These are phyloP conservation scores for Plasmodium chabaudi DNA, from an alignment of 169 alveolate genomes.

Conservation along the genomic window DNA sequence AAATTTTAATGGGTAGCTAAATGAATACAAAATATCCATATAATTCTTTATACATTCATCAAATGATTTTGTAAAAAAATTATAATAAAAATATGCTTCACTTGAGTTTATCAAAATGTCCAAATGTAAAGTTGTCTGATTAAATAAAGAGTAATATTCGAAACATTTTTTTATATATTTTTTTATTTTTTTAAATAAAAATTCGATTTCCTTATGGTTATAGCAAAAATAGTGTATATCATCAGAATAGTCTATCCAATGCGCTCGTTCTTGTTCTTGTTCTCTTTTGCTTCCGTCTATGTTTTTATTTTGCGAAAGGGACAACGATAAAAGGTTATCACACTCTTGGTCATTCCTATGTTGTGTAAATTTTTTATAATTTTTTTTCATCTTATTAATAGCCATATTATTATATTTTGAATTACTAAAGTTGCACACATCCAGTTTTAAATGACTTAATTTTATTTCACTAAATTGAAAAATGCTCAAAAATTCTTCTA, in stretches of 20 bases:
- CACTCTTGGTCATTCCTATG: slow-evolving; percentile 14
- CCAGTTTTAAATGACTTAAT: slow-evolving; percentile 14
- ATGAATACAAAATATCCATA: slow-evolving; percentile 21
- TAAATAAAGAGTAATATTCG: slow-evolving; percentile 44
- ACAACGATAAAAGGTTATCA: not conserved
- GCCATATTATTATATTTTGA: slow-evolving; percentile 22
- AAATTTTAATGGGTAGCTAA: slow-evolving; percentile 43
- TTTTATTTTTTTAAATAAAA: slow-evolving; percentile 56
- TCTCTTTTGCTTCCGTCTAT: not conserved
- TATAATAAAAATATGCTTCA: slow-evolving; percentile 58
- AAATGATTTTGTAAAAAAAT: slow-evolving; percentile 59
- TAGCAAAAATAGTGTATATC: slow-evolving; percentile 53
- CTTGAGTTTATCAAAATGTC: slow-evolving; percentile 66
- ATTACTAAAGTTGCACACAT: slow-evolving; percentile 14
- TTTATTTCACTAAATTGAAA: slow-evolving; percentile 32
- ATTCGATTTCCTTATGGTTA: slow-evolving; percentile 26
- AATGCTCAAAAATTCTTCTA: slow-evolving; percentile 30
- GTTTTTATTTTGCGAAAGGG: not conserved
- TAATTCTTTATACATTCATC: slow-evolving; percentile 40
- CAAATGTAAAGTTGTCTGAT: slow-evolving; percentile 67
- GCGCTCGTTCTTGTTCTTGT: not conserved
- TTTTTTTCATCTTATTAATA: slow-evolving; percentile 44
- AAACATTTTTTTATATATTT: slow-evolving; percentile 66
- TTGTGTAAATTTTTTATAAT: slow-evolving; percentile 33
- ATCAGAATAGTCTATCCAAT: not conserved